Conservation (phyloP, 1,284 basidiomycete species). For the Agroathelia rolfsii region DNA sequence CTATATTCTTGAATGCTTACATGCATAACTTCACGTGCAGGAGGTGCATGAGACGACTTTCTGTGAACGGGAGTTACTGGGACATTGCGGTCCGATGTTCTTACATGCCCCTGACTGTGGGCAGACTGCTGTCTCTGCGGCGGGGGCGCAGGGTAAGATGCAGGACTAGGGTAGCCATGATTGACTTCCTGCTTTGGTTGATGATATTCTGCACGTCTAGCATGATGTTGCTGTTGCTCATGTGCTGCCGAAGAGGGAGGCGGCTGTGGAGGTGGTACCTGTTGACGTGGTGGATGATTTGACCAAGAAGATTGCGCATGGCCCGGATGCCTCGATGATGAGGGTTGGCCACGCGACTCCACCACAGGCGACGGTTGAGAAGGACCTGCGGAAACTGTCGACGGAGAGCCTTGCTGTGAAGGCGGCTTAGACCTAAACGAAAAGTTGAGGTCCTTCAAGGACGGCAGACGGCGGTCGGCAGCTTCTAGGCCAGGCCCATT, state of each 20-base stretch:
- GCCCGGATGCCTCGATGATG: conserved; percentile 9
- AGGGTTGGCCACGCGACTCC: conserved; percentile 7
- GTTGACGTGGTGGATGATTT: conserved; percentile 1
- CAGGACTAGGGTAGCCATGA: too few relatives aligned
- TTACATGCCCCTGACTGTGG: conserved; percentile 20
- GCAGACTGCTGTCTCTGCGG: conserved; percentile 16
- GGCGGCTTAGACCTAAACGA: conserved; percentile 25
- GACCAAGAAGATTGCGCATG: too few relatives aligned
- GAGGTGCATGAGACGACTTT: too few relatives aligned
- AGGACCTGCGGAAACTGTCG: conserved; percentile 8
- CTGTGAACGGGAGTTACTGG: too few relatives aligned
- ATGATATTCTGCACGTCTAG: conserved; percentile 3
- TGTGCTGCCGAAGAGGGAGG: conserved; percentile 1
- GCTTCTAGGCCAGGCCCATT: too few relatives aligned
- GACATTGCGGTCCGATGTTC: too few relatives aligned
- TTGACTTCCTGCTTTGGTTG: not conserved
- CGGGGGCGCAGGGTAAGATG: conserved; percentile 10
- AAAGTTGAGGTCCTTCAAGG: conserved; percentile 60
- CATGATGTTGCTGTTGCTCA: conserved; percentile 4
- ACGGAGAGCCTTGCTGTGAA: conserved; percentile 18
- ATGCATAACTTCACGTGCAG: too few relatives aligned
- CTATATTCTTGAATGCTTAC: too few relatives aligned
- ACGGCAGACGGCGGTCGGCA: conserved; percentile 51
- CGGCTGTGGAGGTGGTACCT: not conserved
- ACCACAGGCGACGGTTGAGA: conserved; percentile 11